Evolutionary conservation across 169 alveolate genomes (phyloP).

Genomic region (Plasmodium vinckei): DNA sequence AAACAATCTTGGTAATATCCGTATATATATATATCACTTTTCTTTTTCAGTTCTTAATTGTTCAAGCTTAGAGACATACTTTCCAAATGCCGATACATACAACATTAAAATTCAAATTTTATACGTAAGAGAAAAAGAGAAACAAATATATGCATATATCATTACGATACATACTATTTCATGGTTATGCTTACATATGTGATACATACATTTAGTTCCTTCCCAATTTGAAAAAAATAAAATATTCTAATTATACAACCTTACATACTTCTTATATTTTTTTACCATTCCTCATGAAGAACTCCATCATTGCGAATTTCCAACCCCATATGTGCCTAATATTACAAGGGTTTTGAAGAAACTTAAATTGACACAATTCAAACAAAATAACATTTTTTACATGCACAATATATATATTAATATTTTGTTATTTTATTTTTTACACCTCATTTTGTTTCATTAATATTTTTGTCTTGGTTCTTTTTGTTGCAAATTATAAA

Average conservation of each 20-base stretch:
- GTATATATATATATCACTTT: neutral
- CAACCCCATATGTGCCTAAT: constrained; percentile 62
- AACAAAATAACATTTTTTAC: no score
- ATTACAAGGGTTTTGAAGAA: neutral
- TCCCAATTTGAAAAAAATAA: no score
- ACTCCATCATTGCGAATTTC: constrained; percentile 62
- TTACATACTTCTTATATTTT: neutral
- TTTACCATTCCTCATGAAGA: constrained; percentile 23
- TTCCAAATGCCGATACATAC: constrained; percentile 28
- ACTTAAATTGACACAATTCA: no score
- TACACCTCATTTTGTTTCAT: no score
- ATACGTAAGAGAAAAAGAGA: constrained; percentile 16
- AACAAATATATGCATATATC: neutral
- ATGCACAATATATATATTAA: no score
- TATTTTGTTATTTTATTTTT: no score
- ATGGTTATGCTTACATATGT: neutral
- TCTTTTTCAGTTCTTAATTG: constrained; percentile 41
- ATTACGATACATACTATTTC: neutral
- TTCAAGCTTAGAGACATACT: constrained; percentile 44
- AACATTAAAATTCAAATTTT: constrained; percentile 35
- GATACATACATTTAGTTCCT: no score
- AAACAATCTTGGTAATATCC: neutral
- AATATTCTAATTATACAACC: neutral
- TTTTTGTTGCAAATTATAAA: no score
- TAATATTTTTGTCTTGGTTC: no score